Conservation (phyloP, 2,329 filamentous ascomycete genomes). For the Fusarium duplospermum region DNA sequence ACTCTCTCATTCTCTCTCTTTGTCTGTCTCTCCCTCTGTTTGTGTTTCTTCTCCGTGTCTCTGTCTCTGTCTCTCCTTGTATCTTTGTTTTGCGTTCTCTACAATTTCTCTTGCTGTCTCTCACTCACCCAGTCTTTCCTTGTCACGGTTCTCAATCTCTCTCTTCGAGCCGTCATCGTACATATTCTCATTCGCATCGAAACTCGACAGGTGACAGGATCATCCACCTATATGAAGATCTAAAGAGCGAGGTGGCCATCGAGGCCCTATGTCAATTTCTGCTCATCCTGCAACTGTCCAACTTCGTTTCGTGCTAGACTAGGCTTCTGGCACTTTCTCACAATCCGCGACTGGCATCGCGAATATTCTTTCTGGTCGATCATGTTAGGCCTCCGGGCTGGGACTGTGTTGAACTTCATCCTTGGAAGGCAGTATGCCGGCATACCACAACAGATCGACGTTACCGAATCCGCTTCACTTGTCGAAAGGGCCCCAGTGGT, state of each 20-base stretch:
- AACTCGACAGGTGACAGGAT: conserved; percentile 39
- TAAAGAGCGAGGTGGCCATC: conserved; percentile 40
- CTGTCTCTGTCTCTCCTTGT: conserved; percentile 33
- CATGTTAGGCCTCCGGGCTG: conserved; percentile 56
- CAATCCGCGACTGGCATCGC: conserved; percentile 51
- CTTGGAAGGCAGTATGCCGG: conserved; percentile 66
- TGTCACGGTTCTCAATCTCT: conserved; percentile 6
- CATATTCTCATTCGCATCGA: conserved; percentile 18
- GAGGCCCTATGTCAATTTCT: conserved; percentile 37
- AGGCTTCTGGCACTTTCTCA: conserved; percentile 22
- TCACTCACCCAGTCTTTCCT: conserved; percentile 28
- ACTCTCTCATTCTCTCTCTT: conserved; percentile 36
- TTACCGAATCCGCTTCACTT: conserved; percentile 29
- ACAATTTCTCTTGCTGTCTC: conserved; percentile 18
- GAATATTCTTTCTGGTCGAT: conserved; percentile 36
- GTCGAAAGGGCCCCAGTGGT: conserved; percentile 28
- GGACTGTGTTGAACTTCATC: conserved; percentile 62
- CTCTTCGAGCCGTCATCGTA: conserved; percentile 13
- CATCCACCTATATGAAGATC: conserved; percentile 43
- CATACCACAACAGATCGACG: conserved; percentile 54
- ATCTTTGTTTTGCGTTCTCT: conserved; percentile 25
- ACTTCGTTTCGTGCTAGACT: conserved; percentile 21
- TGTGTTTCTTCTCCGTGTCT: conserved; percentile 20
- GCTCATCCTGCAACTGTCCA: conserved; percentile 24
- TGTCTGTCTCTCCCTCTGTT: conserved; percentile 15